Evolutionary conservation across 768 basidiomycete genomes (phyloP).

Genomic region (Rhodotorula kratochvilovae): DNA sequence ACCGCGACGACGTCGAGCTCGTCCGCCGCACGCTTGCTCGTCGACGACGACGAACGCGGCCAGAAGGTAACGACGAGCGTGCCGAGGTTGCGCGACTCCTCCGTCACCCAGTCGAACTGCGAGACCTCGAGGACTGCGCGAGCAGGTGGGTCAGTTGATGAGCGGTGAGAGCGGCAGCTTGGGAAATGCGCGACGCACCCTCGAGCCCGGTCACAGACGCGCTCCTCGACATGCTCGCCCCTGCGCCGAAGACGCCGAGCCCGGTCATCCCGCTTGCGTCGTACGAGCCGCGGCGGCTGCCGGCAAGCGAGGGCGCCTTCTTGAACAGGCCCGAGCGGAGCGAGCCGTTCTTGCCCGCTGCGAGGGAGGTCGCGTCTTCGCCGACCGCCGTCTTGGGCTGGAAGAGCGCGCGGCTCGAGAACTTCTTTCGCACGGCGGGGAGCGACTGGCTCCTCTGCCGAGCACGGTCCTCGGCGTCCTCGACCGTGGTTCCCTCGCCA

Average conservation of each 20-base stretch:
- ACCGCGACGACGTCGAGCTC: slow-evolving; percentile 42
- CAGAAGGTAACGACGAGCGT: slow-evolving; percentile 72
- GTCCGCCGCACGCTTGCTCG: neutral
- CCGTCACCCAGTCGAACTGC: slow-evolving; percentile 59
- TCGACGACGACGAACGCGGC: neutral
- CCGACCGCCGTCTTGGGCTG: neutral
- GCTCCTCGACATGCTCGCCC: slow-evolving; percentile 33
- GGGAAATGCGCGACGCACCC: slow-evolving; percentile 2
- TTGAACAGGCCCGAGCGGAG: slow-evolving; percentile 22
- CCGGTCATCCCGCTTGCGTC: slow-evolving; percentile 11
- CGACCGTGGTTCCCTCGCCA: neutral
- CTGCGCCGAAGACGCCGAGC: slow-evolving; percentile 10
- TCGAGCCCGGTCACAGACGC: slow-evolving; percentile 45
- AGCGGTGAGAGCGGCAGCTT: neutral
- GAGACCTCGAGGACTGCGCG: slow-evolving; percentile 40
- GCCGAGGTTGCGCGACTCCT: slow-evolving; percentile 80
- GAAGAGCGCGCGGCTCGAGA: slow-evolving; percentile 5
- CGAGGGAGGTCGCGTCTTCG: slow-evolving; percentile 3
- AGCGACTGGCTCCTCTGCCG: neutral
- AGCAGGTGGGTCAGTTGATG: neutral
- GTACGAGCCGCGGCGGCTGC: slow-evolving; percentile 10
- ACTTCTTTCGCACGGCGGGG: slow-evolving; percentile 5
- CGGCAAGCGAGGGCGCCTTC: slow-evolving; percentile 4
- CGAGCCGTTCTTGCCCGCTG: slow-evolving; percentile 16
- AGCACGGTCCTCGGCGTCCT: neutral